A percentile compares a stretch with the other conserved stretches of the same genome.
Evolutionary conservation across 179 eudicot genomes (phyloP).

Genomic region (Pouteria campechiana): DNA sequence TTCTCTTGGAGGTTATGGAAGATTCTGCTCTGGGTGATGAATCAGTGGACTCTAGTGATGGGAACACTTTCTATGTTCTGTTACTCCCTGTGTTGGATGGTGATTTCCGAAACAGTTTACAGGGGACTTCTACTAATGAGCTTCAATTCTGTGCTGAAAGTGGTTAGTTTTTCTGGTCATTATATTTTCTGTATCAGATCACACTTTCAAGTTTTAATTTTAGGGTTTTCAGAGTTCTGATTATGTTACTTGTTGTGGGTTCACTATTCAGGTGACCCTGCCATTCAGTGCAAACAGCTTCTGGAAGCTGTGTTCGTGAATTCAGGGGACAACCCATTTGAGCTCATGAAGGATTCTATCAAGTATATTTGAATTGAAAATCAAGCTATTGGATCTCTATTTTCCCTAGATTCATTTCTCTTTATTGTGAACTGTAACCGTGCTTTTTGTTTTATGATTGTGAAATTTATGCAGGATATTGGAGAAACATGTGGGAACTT

Average conservation of each 20-base stretch:
- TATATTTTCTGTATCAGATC: too few species aligned
- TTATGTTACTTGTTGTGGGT: not conserved
- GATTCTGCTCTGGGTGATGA: slow-evolving; percentile 21
- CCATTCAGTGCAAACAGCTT: slow-evolving; percentile 27
- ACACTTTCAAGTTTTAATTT: too few species aligned
- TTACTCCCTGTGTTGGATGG: slow-evolving; percentile 60
- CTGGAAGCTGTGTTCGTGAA: slow-evolving; percentile 44
- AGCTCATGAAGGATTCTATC: slow-evolving; percentile 43
- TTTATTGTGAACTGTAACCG: not conserved
- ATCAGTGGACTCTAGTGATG: slow-evolving; percentile 1
- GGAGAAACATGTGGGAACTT: slow-evolving; percentile 53
- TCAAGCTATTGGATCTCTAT: not conserved
- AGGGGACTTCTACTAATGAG: slow-evolving; percentile 38
- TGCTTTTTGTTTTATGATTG: slow-evolving; percentile 3
- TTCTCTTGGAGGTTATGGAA: slow-evolving; percentile 45
- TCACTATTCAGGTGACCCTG: slow-evolving; percentile 47
- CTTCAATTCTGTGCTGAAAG: slow-evolving; percentile 58
- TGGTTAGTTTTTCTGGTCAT: too few species aligned
- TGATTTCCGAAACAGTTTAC: slow-evolving; percentile 42
- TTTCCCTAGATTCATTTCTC: not conserved
- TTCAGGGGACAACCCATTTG: slow-evolving; percentile 50
- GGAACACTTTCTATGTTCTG: slow-evolving; percentile 23
- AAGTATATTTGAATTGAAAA: slow-evolving; percentile 23
- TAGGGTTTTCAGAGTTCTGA: too few species aligned
- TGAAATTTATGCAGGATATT: slow-evolving; percentile 34